Evolutionary conservation across 176 grass and related monocot species (phyloP).

Genomic region (Tillandsia leiboldiana): DNA sequence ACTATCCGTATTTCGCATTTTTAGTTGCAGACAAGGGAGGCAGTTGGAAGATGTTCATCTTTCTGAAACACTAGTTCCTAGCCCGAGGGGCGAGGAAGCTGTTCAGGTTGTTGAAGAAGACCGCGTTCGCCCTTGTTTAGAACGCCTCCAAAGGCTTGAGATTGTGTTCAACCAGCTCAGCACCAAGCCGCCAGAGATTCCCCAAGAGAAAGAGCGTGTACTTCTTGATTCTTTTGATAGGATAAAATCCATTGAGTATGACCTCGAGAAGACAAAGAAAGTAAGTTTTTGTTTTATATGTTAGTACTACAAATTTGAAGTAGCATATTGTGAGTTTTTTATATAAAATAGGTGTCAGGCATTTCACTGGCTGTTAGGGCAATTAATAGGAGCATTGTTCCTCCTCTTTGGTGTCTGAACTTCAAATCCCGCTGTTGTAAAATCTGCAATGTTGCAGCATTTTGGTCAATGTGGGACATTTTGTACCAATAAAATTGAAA

Average conservation of each 20-base stretch:
- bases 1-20: conserved; percentile 35
- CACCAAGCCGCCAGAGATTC: conserved; percentile 52
- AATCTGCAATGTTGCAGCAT: too few relatives aligned
- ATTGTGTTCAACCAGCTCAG: conserved; percentile 55
- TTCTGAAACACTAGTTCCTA: conserved; percentile 1
- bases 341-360: too few relatives aligned
- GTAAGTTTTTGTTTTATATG: conserved; percentile 23
- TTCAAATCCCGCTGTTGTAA: too few relatives aligned
- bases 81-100: conserved; percentile 14
- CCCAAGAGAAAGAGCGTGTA: conserved; percentile 54
- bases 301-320: too few relatives aligned
- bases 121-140: conserved; percentile 37
- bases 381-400: too few relatives aligned
- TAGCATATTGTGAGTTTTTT: too few relatives aligned
- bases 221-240: conserved; percentile 70
- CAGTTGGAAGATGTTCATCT: conserved; percentile 27
- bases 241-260: conserved; percentile 78
- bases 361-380: too few relatives aligned
- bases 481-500: too few relatives aligned
- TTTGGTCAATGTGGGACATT: too few relatives aligned
- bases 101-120: conserved; percentile 15
- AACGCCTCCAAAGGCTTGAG: conserved; percentile 65
- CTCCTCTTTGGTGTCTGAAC: too few relatives aligned
- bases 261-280: conserved; percentile 65
- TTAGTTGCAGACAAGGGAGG: conserved; percentile 33